Base-by-base conservation (phyloP, 805 yeast species). In the Scheffersomyces lignosus region DNA sequence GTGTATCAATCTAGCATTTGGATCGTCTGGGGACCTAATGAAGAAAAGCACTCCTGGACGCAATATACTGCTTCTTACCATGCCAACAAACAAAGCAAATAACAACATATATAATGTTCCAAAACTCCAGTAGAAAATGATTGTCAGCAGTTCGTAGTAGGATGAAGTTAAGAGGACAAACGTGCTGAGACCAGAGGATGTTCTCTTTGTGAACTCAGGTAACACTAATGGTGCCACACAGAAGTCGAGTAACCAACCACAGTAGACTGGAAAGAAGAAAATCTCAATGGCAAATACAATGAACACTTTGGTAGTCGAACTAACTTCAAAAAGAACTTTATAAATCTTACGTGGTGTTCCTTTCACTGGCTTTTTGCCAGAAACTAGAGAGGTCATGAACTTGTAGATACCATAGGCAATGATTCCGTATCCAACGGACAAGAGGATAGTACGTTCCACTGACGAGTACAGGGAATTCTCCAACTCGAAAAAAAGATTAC, bases 1-100 rank as follows among this genome's bases (percentile, higher is more conserved):
- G 47, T 88, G 91, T 28, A 91, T 74, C 9, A 93, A 76, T 47
- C 91, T 79, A 31, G 88, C 81, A 49, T 87, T 84, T 27, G 96
- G 96, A 56, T 93, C 97, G 49, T 89, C 96, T 4, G 96, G 96
- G 15, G 96, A 88, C 49, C 96, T 76, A 42, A 93, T 85, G 64
- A 93, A 93, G 58, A 80, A 93, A 31, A 93, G 68, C 6, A 87
- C 96, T 9, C 99, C 99, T 0, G 85, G 83, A 38, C 99, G 75
- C 40, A 91, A 71, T 27, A 88, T 80, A 41, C 69, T 63, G 30
- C 75, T 66, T 43, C 99, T 73, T 15, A 82, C 74, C 89, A 89
- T 83, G 14, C 95, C 86, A 20, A 91, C 89, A 61, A 80, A 91
- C 33, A 84, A 65, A 1, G 97, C 96, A 64, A 93, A 81, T 50